Conservation (phyloP, 352 stramenopile genomes). For the Phytophthora megakarya region DNA sequence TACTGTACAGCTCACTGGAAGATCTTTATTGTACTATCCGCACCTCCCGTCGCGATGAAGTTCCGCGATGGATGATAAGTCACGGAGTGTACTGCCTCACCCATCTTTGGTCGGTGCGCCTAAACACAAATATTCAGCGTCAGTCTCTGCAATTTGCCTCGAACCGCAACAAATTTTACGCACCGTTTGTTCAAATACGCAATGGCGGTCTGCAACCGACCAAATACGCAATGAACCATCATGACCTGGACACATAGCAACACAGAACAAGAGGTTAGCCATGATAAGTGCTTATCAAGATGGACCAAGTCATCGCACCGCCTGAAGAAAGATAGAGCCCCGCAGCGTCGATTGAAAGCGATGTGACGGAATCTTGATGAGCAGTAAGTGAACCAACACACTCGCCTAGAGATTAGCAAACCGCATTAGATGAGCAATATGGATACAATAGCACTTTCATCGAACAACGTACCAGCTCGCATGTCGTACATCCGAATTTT, state of each 20-base stretch:
- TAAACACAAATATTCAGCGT: conserved; percentile 22
- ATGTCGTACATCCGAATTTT: conserved; percentile 90
- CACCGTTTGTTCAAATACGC: conserved; percentile 87
- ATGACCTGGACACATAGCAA: conserved; percentile 49
- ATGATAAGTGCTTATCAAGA: neutral
- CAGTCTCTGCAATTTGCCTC: neutral
- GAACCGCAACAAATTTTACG: conserved; percentile 5
- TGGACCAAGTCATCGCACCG: conserved; percentile 38
- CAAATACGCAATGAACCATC: conserved; percentile 86
- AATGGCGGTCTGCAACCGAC: conserved; percentile 82
- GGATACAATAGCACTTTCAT: neutral
- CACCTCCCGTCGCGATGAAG: conserved; percentile 79
- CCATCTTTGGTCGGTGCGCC: conserved; percentile 82
- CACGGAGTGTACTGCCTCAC: conserved; percentile 78
- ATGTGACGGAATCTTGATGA: conserved; percentile 84
- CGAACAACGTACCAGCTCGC: conserved; percentile 44
- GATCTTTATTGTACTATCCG: conserved; percentile 88
- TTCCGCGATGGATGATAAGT: conserved; percentile 80
- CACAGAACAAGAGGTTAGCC: conserved; percentile 6
- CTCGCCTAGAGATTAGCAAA: conserved; percentile 47
- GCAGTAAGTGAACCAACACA: conserved; percentile 78
- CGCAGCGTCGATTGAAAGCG: conserved; percentile 76
- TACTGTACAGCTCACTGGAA: conserved; percentile 71
- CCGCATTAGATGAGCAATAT: neutral
- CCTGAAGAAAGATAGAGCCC: conserved; percentile 78